phyloP scores from a whole-genome alignment of 768 basidiomycete genomes.

The Hygrocybe punicea region DNA sequence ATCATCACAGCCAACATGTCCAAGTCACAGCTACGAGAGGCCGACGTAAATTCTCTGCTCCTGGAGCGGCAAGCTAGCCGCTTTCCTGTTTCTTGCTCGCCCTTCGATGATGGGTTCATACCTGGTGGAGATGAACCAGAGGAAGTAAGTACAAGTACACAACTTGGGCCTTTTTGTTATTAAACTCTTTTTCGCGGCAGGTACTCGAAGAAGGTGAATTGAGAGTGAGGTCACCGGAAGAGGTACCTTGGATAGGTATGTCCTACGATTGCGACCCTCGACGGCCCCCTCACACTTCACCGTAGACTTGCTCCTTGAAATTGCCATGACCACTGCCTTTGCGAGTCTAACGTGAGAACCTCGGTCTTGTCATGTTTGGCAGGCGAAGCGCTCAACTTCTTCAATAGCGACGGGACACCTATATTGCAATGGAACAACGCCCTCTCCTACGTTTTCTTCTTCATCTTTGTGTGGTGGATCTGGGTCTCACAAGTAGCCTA shows the following conservation, averaged over 20 bases:
- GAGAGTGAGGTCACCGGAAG: background rate
- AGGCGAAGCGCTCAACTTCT: background rate
- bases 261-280: too few relatives aligned
- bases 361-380: too few relatives aligned
- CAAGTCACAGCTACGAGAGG: too few relatives aligned
- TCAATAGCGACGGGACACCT: constrained; percentile 1
- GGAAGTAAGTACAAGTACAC: too few relatives aligned
- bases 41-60: too few relatives aligned
- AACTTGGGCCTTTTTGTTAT: background rate
- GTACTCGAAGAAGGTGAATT: background rate
- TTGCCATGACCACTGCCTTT: constrained; percentile 2
- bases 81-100: too few relatives aligned
- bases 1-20: too few relatives aligned
- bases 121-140: too few relatives aligned
- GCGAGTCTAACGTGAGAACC: background rate
- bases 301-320: background rate
- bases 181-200: background rate
- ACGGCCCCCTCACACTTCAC: too few relatives aligned
- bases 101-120: too few relatives aligned
- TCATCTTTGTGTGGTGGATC: constrained; percentile 3
- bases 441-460: background rate
- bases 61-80: too few relatives aligned
- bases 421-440: background rate
- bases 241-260: constrained; percentile 2
- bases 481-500: constrained; percentile 1